Base-by-base conservation (phyloP, 176 grass and related monocot species). In the Melocanna baccifera region DNA sequence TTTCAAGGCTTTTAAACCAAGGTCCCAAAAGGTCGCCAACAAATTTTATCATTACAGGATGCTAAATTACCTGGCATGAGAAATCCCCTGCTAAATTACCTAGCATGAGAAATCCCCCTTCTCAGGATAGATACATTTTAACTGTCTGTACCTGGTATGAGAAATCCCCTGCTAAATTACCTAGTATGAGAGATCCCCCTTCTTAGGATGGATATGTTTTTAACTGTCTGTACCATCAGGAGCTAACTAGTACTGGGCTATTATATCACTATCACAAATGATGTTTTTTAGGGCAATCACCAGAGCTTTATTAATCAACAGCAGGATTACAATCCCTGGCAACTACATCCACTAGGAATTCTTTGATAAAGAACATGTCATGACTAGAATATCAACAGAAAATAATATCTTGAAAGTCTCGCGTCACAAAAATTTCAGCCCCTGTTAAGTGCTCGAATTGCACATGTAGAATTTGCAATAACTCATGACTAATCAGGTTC, bases 21-120 rank as follows among this genome's bases (percentile, higher is more conserved):
- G 32, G 16, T 13, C 30, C 48, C 58, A 68, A 6, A 67, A 55
- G 23, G 2, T 16, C 7, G 14, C 9, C 18, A 12, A 46, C 37
- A 85, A 51, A 42, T 45, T 58, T 67, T 34, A 23, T 77, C 46
- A 69, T 34, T 69, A 58, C 18, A 77, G 73, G 22, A 68, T 77
- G 51, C 63, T 56, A 77, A 25, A 10, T 20, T 34, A 56, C 23
- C 26, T 46, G 23, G 47, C 34, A 69, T 45, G 83, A 29, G 25
- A 36, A 48, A n/a, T 23, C 4, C 43, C 37, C 23, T 77, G 50
- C 62, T 55, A 85, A 25, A 15, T 20, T 57, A 43, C 16, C 26
- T 34, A 12, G 36, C 22, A 69, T 45, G 83, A 29, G 25, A 36
- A 61, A 32, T 34, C 10, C 56, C 37, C 23, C 11, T 37, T 57